Evolutionary conservation across 768 basidiomycete genomes (phyloP), one percentile per base, ranked within the genome.

Genomic region (Cyclocybe aegerita): DNA sequence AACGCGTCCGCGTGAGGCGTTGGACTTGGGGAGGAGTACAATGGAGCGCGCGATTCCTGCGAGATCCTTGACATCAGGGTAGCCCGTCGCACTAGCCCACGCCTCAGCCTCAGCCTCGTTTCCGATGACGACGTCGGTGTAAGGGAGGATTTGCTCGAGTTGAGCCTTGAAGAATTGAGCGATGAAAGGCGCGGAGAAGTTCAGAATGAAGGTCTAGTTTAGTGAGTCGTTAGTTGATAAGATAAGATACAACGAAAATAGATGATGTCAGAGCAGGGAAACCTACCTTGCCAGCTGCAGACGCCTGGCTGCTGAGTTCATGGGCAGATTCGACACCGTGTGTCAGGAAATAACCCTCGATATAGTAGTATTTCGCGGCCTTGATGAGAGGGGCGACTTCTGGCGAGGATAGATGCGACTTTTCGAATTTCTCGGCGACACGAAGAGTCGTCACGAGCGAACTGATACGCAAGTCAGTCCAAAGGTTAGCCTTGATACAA

Each of bases 151-250:
- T 64, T 88, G 75, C 56, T 92, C 78, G 12, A 99, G 75, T 65
- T 95, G 89, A 3, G 75, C 70, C 51, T 79, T 79, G 77, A 98
- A 98, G 80, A 97, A 96, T 70, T 93, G 87, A 47, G 90, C 75
- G 70, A 99, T 95, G 79, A 98, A 99, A 12, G 97, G 97, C 3
- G 97, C 97, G 7, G 93, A 96, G 60, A 99, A 80, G 77, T 99
- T 99, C 60, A 98, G 70, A 9, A 81, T 82, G 68, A 98, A 95
- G 53, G 85, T 86, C 93, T 94, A 58, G 14, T 23, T 23, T 23
- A 4, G 23, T 23, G 15, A 41, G 17, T 53, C 42, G 14, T 47
- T 16, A 33, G 36, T 39, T 36, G 9, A 31, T 7, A 37, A 41
- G n/a, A 23, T n/a, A 14, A 38, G 37, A 40, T 9, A 29, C 34